A percentile compares a stretch with the other conserved stretches of the same genome.
These are phyloP conservation scores for Chaetothyriales sp. DNA, from an alignment of 2,329 filamentous ascomycete species.

Conservation along the genomic window DNA sequence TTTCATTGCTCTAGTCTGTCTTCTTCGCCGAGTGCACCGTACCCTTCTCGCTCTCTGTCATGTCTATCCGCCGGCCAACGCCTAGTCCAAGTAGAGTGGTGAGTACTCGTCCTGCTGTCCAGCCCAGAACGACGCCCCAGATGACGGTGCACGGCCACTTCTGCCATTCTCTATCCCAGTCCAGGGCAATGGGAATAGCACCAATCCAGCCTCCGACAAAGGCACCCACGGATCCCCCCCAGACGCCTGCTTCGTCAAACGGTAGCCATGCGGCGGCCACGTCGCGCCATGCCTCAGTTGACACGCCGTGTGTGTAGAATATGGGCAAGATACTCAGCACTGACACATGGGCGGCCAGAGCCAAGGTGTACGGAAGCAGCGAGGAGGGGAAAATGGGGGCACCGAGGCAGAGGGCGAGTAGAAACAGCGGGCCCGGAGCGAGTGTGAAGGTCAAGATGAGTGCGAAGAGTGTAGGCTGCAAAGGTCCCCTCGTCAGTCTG, in stretches of 20 bases:
- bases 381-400: conserved; percentile 60
- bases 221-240: conserved; percentile 65
- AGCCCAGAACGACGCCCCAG: conserved; percentile 66
- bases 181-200: conserved; percentile 84
- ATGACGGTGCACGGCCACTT: conserved; percentile 90
- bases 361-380: conserved; percentile 60
- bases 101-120: conserved; percentile 41
- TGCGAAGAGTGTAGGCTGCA: conserved; percentile 33
- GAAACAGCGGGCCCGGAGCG: conserved; percentile 42
- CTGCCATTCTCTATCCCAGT: conserved; percentile 99
- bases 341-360: conserved; percentile 68
- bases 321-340: conserved; percentile 64
- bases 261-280: conserved; percentile 55
- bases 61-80: conserved; percentile 15
- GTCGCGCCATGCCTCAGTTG: conserved; percentile 53
- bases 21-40: not conserved
- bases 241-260: conserved; percentile 57
- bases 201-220: conserved; percentile 79
- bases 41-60: conserved; percentile 12
- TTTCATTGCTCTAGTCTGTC: not conserved
- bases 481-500: not conserved
- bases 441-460: conserved; percentile 42
- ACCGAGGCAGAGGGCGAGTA: conserved; percentile 60
- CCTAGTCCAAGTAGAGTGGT: conserved; percentile 8
- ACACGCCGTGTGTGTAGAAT: conserved; percentile 73